A percentile compares a stretch with the other conserved stretches of the same genome.
phyloP scores from a whole-genome alignment of 2,329 filamentous ascomycete genomes.

The Phyllosticta citrichinensis region DNA sequence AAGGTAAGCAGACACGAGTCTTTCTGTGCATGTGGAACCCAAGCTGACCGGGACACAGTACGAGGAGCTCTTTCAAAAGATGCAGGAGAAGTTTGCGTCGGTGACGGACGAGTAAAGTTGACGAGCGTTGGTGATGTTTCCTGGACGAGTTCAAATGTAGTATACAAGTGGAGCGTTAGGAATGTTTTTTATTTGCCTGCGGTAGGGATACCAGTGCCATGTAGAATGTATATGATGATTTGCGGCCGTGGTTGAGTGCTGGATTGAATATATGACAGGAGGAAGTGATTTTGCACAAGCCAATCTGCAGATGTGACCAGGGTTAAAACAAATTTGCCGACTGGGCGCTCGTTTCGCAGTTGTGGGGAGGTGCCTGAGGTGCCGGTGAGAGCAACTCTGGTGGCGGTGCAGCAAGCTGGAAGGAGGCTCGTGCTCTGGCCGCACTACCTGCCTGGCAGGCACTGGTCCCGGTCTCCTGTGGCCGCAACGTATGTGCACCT shows the following conservation, averaged over 20 bases:
- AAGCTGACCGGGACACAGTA: constrained; percentile 53
- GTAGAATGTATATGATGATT: neutral
- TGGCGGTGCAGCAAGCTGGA: neutral
- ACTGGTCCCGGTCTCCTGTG: neutral
- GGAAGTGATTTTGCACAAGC: neutral
- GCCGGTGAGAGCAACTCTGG: neutral
- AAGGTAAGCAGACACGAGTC: constrained; percentile 51
- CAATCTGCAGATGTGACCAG: neutral
- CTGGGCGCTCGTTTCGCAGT: neutral
- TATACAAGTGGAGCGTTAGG: neutral
- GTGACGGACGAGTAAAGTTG: constrained; percentile 77
- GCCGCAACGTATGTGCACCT: neutral
- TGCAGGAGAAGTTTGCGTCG: constrained; percentile 95
- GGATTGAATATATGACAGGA: neutral
- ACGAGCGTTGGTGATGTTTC: neutral
- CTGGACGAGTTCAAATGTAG: neutral
- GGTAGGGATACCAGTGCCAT: neutral
- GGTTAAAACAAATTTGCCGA: neutral
- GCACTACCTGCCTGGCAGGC: neutral
- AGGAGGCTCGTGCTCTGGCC: neutral
- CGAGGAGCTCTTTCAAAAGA: constrained; percentile 78
- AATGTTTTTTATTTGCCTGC: neutral
- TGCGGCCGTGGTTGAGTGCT: neutral
- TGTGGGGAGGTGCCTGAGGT: neutral
- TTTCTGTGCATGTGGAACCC: neutral